Conservation (phyloP, 352 stramenopile genomes). For the Chrysophaeum taylorii region DNA sequence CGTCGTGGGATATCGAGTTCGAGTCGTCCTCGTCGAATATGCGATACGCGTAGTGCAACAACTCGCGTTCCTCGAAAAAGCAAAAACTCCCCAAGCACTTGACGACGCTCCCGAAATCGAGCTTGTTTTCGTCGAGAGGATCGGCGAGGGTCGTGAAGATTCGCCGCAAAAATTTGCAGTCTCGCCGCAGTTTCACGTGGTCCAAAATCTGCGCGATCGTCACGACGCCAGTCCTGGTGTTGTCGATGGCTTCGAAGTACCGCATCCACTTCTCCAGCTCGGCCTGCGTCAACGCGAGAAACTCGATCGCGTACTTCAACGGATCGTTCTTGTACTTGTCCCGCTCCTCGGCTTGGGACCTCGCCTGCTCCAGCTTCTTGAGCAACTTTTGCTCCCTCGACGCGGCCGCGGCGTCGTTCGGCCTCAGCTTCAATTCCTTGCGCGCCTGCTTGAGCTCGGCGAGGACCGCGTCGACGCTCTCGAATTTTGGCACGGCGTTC, state of each 20-base stretch:
- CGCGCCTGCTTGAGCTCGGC: constrained; percentile 9
- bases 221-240: constrained; percentile 14
- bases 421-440: constrained; percentile 22
- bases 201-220: constrained; percentile 14
- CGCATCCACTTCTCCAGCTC: constrained; percentile 20
- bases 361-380: constrained; percentile 14
- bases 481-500: constrained; percentile 1
- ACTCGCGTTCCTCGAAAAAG: constrained; percentile 15
- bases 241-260: constrained; percentile 20
- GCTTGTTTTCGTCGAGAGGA: constrained; percentile 15
- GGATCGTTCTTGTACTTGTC: constrained; percentile 19
- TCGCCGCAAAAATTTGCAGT: constrained; percentile 10
- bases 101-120: constrained; percentile 23
- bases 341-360: constrained; percentile 12
- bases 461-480: constrained; percentile 11
- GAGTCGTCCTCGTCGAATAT: constrained; percentile 20
- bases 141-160: constrained; percentile 13
- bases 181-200: not conserved
- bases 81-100: constrained; percentile 14
- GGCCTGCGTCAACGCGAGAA: constrained; percentile 16
- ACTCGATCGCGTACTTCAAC: constrained; percentile 26
- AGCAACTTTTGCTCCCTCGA: constrained; percentile 8
- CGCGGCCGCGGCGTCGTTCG: constrained; percentile 12
- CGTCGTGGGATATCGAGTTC: constrained; percentile 15
- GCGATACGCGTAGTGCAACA: constrained; percentile 14